Base-by-base conservation (phyloP, 768 basidiomycete genomes). In the Sporobolomyces pararoseus region DNA sequence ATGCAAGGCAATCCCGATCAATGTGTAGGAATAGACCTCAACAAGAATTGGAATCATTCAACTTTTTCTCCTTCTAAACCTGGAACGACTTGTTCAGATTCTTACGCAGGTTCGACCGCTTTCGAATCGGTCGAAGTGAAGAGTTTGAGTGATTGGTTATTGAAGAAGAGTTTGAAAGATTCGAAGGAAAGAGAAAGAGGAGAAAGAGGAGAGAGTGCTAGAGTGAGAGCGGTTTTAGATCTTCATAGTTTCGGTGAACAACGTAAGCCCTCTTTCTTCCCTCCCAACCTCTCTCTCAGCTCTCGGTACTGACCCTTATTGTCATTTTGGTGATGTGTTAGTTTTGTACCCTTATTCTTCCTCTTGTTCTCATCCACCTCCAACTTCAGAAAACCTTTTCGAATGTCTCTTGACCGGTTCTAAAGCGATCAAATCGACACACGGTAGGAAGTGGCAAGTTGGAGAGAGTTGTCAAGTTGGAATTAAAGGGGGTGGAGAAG, bases 171-270 rank as follows among this genome's bases (percentile, higher is more conserved):
- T 17, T 42, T 17, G 39, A 42, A 42, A 42, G 39, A 42, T n/a
- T n/a, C n/a, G n/a, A n/a, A n/a, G n/a, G n/a, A n/a, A n/a, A 85
- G 81, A 81, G 25, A 82, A 81, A 10, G 79, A 85, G 16, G 81
- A 84, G 10, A 81, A 83, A 25, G 13, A 29, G 27, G 29, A n/a
- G 29, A 69, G 51, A 66, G 68, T 7, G 29, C 52, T 5, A 27
- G 52, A 32, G 52, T 80, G 89, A 21, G 81, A 83, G 25, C 86
- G 83, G 2, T 91, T 89, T 78, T 66, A 37, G 89, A 91, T 79
- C 77, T 91, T 59, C 82, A 91, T 71, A 88, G 86, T 74, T 93
- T 90, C 75, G 90, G 90, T 0, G 89, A 91, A 77, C 87, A 90
- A 84, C 77, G 89, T 90, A 75, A 66, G 88, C 83, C 49, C 47